Base-by-base conservation (phyloP, 768 basidiomycete genomes). In the Auricularia cornea region DNA sequence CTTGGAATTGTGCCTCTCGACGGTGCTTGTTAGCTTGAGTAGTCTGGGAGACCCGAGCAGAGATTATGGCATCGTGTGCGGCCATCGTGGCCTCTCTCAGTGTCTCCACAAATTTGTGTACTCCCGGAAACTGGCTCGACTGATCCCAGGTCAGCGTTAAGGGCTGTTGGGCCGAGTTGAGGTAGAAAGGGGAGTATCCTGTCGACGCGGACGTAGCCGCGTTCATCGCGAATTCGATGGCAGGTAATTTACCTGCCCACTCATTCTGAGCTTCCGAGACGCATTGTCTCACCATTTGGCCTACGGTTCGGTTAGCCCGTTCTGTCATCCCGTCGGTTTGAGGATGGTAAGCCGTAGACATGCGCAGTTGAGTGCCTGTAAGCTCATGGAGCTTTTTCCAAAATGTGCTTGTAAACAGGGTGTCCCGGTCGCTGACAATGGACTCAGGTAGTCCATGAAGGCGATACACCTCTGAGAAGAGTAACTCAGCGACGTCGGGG, bases 301-400 rank as follows among this genome's bases (percentile, higher is more conserved):
- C 32, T 16, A 33, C n/a, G 10, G 28, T 33, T 5, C 44, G 44
- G 29, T 63, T 61, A 4, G 71, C 66, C 5, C 74, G 66, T 62
- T 81, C 78, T 0, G 75, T 78, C 0, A 72, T 63, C 1, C 79
- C 77, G 63, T 80, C 77, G 0, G 77, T 76, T 62, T 81, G 68
- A 0, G 80, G 80, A 63, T 81, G 80, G 61, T 73, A 81, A 0
- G 77, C 67, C 0, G 74, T 76, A 0, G 76, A 78, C 73, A 81
- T 73, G 1, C 68, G 57, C 0, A 77, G 67, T 18, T 33, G 8
- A 32, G 31, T 11, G 31, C 59, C 38, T 3, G 59, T 32, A 16
- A 59, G 59, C 32, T 57, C 44, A 26, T 62, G 33, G 35, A 54
- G 30, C 28, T 33, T 29, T 11, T 52, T 52, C 30, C 23, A 54